Evolutionary conservation across 169 alveolate genomes (phyloP).

Genomic region (Eimeria acervulina): DNA sequence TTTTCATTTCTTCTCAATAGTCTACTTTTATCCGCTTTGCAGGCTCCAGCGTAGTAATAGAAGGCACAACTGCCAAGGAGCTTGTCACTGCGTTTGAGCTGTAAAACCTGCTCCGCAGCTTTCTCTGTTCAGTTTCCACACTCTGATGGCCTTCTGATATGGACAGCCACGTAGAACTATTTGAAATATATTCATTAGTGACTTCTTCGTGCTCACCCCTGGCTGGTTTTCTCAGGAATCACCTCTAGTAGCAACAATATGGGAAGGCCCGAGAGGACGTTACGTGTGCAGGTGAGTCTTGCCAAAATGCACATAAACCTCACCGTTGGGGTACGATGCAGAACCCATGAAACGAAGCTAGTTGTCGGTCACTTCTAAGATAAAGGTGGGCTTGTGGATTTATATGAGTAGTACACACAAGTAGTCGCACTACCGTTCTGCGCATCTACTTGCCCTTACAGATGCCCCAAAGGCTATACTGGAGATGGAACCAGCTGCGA

Average conservation of each 20-base stretch:
- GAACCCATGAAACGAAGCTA: neutral
- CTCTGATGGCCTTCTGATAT: neutral
- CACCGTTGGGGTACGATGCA: neutral
- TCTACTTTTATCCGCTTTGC: neutral
- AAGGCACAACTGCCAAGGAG: neutral
- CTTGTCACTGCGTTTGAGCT: neutral
- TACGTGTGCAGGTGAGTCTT: conserved; percentile 65
- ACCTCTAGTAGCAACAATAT: conserved; percentile 70
- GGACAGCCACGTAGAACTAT: neutral
- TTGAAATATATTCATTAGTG: too few species aligned
- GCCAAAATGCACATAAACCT: neutral
- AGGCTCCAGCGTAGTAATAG: neutral
- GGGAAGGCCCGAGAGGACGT: conserved; percentile 76
- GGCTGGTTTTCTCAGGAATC: conserved; percentile 31
- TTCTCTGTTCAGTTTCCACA: neutral
- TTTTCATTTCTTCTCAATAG: too few species aligned
- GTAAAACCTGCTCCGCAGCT: neutral
- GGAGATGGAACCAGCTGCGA: conserved; percentile 82
- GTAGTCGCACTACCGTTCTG: too few species aligned
- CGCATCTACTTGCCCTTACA: neutral
- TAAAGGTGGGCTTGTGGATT: too few species aligned
- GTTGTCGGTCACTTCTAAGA: too few species aligned
- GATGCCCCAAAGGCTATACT: conserved; percentile 79
- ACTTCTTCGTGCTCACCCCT: neutral
- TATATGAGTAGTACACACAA: too few species aligned